Evolutionary conservation across 768 basidiomycete genomes (phyloP).

Genomic region (Naganishia onofrii): DNA sequence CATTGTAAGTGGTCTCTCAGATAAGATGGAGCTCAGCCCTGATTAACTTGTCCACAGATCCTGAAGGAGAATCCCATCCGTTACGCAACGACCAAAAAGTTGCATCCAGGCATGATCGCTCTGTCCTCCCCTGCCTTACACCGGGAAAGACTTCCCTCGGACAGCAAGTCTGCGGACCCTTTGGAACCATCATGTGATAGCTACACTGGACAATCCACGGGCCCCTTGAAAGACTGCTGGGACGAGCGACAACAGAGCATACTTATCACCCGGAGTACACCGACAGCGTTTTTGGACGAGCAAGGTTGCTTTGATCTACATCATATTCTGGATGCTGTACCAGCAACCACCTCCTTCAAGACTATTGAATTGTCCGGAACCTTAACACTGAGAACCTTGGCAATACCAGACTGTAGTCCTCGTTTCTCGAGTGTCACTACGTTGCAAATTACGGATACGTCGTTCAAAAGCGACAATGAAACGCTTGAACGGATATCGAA

Average conservation of each 20-base stretch:
- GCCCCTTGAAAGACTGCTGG: not conserved
- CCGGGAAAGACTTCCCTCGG: not conserved
- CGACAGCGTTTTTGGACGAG: conserved; percentile 8
- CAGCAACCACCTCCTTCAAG: not conserved
- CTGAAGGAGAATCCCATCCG: conserved; percentile 1
- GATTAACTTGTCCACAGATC: not conserved
- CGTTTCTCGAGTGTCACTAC: not conserved
- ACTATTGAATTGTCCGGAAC: conserved; percentile 2
- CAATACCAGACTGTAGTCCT: not conserved
- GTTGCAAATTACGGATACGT: conserved; percentile 20
- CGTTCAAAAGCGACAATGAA: not conserved
- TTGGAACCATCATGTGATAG: too few relatives aligned
- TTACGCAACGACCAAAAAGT: not conserved
- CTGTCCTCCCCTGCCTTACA: not conserved
- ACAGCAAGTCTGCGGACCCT: not conserved
- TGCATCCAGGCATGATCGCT: conserved; percentile 7
- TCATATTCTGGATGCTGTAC: conserved; percentile 5
- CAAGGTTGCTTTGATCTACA: conserved; percentile 11
- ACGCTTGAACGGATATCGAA: not conserved
- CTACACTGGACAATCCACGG: not conserved
- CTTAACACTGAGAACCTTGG: conserved; percentile 6
- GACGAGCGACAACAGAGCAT: conserved; percentile 15
- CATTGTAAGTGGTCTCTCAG: not conserved
- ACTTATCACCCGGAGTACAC: not conserved
- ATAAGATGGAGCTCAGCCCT: not conserved